Conservation (phyloP, 148 eudicot genomes). For the Camellia sinensis region DNA sequence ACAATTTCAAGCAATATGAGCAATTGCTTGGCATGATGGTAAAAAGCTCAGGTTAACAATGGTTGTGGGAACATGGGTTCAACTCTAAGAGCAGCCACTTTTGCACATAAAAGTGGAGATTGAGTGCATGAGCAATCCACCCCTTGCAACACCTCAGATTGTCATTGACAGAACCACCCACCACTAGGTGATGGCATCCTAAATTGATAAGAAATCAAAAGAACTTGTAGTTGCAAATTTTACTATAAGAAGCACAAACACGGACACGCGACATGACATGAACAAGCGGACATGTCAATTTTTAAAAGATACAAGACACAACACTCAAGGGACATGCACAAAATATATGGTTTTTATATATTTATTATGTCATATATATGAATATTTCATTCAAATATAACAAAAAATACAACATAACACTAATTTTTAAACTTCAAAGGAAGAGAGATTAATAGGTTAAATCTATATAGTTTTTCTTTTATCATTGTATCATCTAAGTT, state of each 20-base stretch:
- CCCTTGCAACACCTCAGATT: not conserved
- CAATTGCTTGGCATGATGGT: not conserved
- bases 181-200: not conserved
- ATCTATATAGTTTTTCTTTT: too few species aligned
- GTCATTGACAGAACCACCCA: not conserved
- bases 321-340: too few species aligned
- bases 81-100: not conserved
- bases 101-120: conserved; percentile 5
- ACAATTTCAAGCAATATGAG: not conserved
- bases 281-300: too few species aligned
- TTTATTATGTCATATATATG: too few species aligned
- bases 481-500: too few species aligned
- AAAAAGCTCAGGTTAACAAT: not conserved
- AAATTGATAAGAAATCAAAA: not conserved
- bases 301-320: too few species aligned
- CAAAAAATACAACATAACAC: too few species aligned
- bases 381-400: too few species aligned
- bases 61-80: not conserved
- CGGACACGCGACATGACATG: too few species aligned
- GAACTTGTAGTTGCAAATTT: not conserved
- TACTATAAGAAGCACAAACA: not conserved
- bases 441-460: too few species aligned
- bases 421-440: too few species aligned
- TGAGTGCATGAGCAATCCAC: not conserved
- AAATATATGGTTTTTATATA: too few species aligned